These are phyloP conservation scores for Calonectria hongkongensis DNA, from an alignment of 2,329 filamentous ascomycete genomes.

Conservation along the genomic window DNA sequence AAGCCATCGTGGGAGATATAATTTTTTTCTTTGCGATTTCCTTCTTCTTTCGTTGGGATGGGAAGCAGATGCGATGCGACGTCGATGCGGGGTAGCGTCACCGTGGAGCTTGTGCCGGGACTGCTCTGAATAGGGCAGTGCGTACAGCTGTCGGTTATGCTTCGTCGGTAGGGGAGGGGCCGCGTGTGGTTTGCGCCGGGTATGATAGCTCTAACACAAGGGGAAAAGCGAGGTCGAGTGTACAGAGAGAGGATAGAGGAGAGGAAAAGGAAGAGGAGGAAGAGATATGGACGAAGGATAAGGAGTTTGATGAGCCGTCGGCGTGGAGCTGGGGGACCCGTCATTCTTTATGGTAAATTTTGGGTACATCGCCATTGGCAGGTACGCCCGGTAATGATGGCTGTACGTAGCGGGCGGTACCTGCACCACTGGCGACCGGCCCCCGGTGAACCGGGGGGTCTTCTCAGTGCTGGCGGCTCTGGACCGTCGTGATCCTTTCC, in stretches of 20 bases:
- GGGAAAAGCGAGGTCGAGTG: constrained; percentile 3
- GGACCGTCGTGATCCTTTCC: constrained; percentile 55
- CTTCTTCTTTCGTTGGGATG: constrained; percentile 42
- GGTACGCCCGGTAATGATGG: constrained; percentile 42
- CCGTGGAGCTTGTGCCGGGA: constrained; percentile 54
- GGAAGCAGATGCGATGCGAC: constrained; percentile 46
- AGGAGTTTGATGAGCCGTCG: constrained; percentile 50
- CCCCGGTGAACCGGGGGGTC: constrained; percentile 55
- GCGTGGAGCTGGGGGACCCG: constrained; percentile 49
- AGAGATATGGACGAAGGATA: constrained; percentile 40
- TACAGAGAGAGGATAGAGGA: constrained; percentile 25
- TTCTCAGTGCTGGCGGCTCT: constrained; percentile 40
- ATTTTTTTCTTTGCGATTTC: constrained; percentile 39
- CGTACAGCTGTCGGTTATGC: constrained; percentile 53
- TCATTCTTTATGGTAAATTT: constrained; percentile 55
- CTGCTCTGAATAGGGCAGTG: constrained; percentile 51
- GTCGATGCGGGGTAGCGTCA: constrained; percentile 54
- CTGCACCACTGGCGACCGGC: constrained; percentile 52
- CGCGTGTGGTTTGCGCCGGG: constrained; percentile 43
- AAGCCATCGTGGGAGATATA: constrained; percentile 50
- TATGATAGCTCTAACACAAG: constrained; percentile 23
- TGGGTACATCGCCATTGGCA: constrained; percentile 50
- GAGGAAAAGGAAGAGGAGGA: constrained; percentile 41
- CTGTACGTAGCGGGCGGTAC: constrained; percentile 50
- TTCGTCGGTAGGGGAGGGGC: constrained; percentile 44